Conservation (phyloP, 2,329 filamentous ascomycete genomes). For the Curvularia verruculosa region DNA sequence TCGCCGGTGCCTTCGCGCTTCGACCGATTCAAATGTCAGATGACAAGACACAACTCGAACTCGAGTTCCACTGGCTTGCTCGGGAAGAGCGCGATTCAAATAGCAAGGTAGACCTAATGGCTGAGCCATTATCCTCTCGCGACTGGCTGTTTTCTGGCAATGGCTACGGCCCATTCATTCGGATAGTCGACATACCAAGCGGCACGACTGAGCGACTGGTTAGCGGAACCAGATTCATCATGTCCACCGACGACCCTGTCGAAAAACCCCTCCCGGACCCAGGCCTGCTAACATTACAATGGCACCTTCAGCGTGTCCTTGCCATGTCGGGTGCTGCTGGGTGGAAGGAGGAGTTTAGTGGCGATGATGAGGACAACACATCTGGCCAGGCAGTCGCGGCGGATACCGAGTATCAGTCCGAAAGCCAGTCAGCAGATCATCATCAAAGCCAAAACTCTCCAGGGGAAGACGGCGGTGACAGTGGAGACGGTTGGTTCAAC, state of each 20-base stretch:
- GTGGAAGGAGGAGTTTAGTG: constrained; percentile 21
- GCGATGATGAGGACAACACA: constrained; percentile 7
- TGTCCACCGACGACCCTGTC: constrained; percentile 23
- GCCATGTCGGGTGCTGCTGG: constrained; percentile 26
- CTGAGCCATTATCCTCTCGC: neutral
- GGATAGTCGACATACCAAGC: neutral
- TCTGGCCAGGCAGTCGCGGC: neutral
- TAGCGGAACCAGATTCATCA: constrained; percentile 21
- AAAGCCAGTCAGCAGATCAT: constrained; percentile 8
- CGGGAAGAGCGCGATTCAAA: constrained; percentile 15
- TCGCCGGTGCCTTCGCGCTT: constrained; percentile 20
- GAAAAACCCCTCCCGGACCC: constrained; percentile 24
- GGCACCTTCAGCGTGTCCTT: constrained; percentile 27
- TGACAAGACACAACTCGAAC: constrained; percentile 26
- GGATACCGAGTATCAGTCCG: constrained; percentile 13
- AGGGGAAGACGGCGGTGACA: constrained; percentile 11
- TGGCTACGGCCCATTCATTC: constrained; percentile 2
- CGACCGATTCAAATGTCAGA: constrained; percentile 25
- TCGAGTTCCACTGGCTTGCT: constrained; percentile 28
- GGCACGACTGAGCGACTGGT: neutral
- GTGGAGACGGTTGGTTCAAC: constrained; percentile 17
- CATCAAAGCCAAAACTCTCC: constrained; percentile 10
- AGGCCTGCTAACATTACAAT: constrained; percentile 26
- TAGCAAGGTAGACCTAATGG: constrained; percentile 12
- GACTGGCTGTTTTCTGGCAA: neutral